Conservation (phyloP, 2,329 filamentous ascomycete genomes). For the Xylariales sp. region DNA sequence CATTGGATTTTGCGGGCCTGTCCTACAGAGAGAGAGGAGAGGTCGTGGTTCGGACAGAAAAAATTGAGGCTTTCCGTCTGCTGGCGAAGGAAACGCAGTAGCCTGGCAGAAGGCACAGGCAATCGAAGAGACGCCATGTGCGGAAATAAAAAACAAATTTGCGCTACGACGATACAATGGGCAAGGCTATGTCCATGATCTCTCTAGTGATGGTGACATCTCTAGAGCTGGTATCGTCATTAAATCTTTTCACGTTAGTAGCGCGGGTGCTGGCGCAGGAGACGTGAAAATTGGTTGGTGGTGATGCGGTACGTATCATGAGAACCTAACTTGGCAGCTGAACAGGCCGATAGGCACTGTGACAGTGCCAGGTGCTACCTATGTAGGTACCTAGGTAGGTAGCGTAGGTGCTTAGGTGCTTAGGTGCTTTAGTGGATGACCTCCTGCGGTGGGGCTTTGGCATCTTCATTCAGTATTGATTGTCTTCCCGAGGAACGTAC, state of each 20-base stretch:
- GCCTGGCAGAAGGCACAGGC: slow-evolving; percentile 64
- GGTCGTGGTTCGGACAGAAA: slow-evolving; percentile 56
- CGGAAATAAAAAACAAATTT: not conserved
- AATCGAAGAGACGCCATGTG: slow-evolving; percentile 60
- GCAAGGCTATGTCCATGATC: slow-evolving; percentile 29
- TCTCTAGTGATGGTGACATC: slow-evolving; percentile 29
- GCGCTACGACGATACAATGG: slow-evolving; percentile 15
- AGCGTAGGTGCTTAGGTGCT: not conserved
- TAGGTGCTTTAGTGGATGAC: not conserved
- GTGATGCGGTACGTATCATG: slow-evolving; percentile 19
- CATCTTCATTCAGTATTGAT: no score
- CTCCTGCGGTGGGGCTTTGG: no score
- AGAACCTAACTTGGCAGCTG: slow-evolving; percentile 19
- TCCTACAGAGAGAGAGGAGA: slow-evolving; percentile 22
- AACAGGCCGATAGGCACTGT: slow-evolving; percentile 16
- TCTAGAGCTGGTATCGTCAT: slow-evolving; percentile 27
- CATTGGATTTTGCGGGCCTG: slow-evolving; percentile 40
- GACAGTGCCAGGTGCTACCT: slow-evolving; percentile 26
- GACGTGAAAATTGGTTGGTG: slow-evolving; percentile 28
- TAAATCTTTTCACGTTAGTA: slow-evolving; percentile 9
- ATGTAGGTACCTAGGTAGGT: not conserved
- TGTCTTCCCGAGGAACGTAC: not conserved
- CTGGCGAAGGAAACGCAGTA: slow-evolving; percentile 78
- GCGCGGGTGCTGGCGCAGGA: slow-evolving; percentile 10
- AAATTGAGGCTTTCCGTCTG: slow-evolving; percentile 72